phyloP scores from a whole-genome alignment of 2,329 filamentous ascomycete genomes.

The Colletotrichum karsti region DNA sequence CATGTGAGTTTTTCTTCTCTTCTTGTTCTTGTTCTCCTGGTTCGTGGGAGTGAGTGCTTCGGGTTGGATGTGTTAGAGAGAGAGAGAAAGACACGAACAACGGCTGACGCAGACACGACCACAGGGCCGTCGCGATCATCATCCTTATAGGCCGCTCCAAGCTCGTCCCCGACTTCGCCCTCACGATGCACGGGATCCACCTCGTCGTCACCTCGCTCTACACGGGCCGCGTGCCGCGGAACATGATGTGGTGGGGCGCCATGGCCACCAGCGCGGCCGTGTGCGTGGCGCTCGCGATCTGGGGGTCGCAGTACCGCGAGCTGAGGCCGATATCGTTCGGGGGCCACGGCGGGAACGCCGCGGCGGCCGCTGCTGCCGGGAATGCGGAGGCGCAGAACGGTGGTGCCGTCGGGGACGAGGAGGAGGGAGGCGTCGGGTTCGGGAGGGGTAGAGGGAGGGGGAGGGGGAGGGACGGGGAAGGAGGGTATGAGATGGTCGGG shows the following conservation, averaged over 20 bases:
- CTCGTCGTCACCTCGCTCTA: constrained; percentile 82
- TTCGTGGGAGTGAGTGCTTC: no score
- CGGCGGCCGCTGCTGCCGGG: constrained; percentile 31
- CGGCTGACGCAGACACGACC: background rate
- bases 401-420: constrained; percentile 30
- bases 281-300: constrained; percentile 75
- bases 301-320: constrained; percentile 92
- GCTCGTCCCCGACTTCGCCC: constrained; percentile 91
- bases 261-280: constrained; percentile 57
- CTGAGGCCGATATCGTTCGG: constrained; percentile 89
- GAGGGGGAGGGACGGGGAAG: constrained; percentile 61
- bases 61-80: no score
- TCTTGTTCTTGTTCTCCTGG: no score
- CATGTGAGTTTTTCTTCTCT: constrained; percentile 46
- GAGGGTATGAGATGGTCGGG: constrained; percentile 73
- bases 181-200: constrained; percentile 88
- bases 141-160: constrained; percentile 88
- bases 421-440: constrained; percentile 61
- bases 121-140: constrained; percentile 83
- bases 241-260: constrained; percentile 86
- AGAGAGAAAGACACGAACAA: background rate
- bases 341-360: constrained; percentile 52
- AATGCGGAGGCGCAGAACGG: constrained; percentile 32
- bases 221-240: constrained; percentile 76
- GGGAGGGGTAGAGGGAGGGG: constrained; percentile 59